Conservation (phyloP, 148 eudicot species). For the Amaranthus hypochondriacus region DNA sequence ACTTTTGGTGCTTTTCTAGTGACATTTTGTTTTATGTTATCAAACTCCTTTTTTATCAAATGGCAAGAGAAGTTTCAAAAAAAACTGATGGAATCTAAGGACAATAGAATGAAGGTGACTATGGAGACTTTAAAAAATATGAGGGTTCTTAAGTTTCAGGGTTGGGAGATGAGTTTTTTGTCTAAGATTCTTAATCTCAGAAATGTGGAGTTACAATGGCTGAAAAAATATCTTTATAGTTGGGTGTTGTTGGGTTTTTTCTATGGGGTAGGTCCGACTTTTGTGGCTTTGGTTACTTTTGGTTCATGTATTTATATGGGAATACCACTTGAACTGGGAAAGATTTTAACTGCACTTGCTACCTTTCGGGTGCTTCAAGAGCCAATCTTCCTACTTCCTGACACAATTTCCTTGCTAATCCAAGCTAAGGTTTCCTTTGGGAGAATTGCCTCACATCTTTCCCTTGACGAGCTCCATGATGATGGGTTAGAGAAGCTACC, state of each 20-base stretch:
- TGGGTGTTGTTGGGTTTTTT: conserved; percentile 26
- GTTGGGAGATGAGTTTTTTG: conserved; percentile 54
- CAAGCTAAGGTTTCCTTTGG: conserved; percentile 55
- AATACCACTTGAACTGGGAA: conserved; percentile 43
- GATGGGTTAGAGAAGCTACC: conserved; percentile 32
- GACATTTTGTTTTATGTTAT: background rate
- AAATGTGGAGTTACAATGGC: conserved; percentile 34
- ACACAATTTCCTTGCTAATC: conserved; percentile 33
- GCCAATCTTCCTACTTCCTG: conserved; percentile 42
- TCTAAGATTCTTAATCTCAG: conserved; percentile 38
- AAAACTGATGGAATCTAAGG: conserved; percentile 46
- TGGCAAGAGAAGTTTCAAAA: conserved; percentile 37
- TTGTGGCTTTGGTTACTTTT: conserved; percentile 47
- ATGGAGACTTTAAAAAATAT: conserved; percentile 48
- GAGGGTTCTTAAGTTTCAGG: conserved; percentile 54
- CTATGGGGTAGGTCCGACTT: conserved; percentile 44
- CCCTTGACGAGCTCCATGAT: conserved; percentile 35
- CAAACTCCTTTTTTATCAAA: background rate
- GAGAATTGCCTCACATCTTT: conserved; percentile 43
- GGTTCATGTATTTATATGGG: conserved; percentile 42
- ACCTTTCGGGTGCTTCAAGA: conserved; percentile 48
- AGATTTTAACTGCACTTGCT: conserved; percentile 47
- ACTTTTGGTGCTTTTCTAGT: conserved; percentile 9
- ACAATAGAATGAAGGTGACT: conserved; percentile 51
- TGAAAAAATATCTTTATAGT: conserved; percentile 32